phyloP scores from a whole-genome alignment of 2,329 filamentous ascomycete species.

The Dothiorella sarmentorum region DNA sequence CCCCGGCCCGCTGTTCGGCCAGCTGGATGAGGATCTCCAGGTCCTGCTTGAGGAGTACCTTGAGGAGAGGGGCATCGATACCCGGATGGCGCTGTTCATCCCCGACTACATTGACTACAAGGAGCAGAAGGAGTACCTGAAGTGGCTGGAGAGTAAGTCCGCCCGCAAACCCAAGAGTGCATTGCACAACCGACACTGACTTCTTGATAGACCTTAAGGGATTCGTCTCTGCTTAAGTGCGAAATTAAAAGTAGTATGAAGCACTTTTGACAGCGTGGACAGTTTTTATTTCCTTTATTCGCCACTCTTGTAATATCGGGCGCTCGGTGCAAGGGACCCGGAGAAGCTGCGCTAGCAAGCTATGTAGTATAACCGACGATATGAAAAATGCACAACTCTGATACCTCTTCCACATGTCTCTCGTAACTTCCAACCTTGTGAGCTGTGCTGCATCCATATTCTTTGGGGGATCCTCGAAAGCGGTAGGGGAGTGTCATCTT shows the following conservation, averaged over 20 bases:
- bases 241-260: neutral
- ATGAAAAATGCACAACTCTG: slow-evolving; percentile 5
- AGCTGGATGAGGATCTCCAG: slow-evolving; percentile 94
- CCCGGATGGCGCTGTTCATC: slow-evolving; percentile 81
- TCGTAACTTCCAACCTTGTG: neutral
- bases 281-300: neutral
- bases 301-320: neutral
- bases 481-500: too few species aligned
- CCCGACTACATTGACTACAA: slow-evolving; percentile 97
- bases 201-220: slow-evolving; percentile 64
- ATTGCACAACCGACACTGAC: slow-evolving; percentile 22
- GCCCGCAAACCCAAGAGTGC: neutral
- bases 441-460: too few species aligned
- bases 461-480: too few species aligned
- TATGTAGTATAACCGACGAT: slow-evolving; percentile 6
- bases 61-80: slow-evolving; percentile 89
- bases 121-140: slow-evolving; percentile 95
- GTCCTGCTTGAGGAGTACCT: slow-evolving; percentile 88
- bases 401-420: neutral
- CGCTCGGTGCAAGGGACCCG: neutral
- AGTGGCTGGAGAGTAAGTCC: slow-evolving; percentile 67
- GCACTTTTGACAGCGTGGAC: neutral
- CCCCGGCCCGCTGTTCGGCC: slow-evolving; percentile 86
- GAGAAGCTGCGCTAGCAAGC: neutral
- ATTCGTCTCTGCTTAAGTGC: slow-evolving; percentile 55